Evolutionary conservation across 2,329 filamentous ascomycete species (phyloP).

Genomic region (Calycina herbarum): DNA sequence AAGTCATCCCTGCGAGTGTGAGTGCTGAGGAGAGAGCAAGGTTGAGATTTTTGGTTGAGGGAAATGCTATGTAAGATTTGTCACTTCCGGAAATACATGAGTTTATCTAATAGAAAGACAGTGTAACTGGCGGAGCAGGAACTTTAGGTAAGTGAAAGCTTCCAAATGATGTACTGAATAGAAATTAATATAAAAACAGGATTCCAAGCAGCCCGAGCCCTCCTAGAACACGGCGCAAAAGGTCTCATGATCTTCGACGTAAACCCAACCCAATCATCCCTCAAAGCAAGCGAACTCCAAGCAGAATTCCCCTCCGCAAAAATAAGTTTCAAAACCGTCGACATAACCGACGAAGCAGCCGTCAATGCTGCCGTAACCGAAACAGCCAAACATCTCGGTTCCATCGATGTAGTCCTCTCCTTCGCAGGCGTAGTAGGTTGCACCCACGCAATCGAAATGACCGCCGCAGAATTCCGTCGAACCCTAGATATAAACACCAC

Average conservation of each 20-base stretch:
- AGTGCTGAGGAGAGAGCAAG: conserved; percentile 40
- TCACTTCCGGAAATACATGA: neutral
- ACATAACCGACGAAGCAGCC: conserved; percentile 56
- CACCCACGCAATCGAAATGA: conserved; percentile 59
- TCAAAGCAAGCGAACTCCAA: conserved; percentile 47
- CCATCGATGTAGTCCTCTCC: conserved; percentile 51
- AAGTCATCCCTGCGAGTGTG: conserved; percentile 44
- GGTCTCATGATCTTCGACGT: conserved; percentile 61
- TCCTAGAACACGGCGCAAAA: conserved; percentile 66
- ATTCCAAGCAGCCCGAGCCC: conserved; percentile 55
- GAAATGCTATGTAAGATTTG: conserved; percentile 46
- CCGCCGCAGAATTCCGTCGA: conserved; percentile 57
- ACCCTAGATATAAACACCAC: conserved; percentile 72
- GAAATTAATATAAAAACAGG: conserved; percentile 27
- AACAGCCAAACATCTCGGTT: conserved; percentile 47
- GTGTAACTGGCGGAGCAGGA: conserved; percentile 65
- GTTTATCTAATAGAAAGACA: neutral
- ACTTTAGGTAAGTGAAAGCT: conserved; percentile 47
- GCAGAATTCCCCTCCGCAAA: conserved; percentile 53
- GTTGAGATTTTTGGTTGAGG: conserved; percentile 51
- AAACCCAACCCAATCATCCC: conserved; percentile 45
- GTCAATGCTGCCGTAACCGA: conserved; percentile 46
- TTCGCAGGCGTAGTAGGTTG: conserved; percentile 70
- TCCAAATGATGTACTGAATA: too few relatives aligned
- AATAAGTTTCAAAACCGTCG: conserved; percentile 53